Evolutionary conservation across 495 filamentous ascomycete species (phyloP), one percentile per base, ranked within the genome.

Genomic region (Glutinoglossum americanum): DNA sequence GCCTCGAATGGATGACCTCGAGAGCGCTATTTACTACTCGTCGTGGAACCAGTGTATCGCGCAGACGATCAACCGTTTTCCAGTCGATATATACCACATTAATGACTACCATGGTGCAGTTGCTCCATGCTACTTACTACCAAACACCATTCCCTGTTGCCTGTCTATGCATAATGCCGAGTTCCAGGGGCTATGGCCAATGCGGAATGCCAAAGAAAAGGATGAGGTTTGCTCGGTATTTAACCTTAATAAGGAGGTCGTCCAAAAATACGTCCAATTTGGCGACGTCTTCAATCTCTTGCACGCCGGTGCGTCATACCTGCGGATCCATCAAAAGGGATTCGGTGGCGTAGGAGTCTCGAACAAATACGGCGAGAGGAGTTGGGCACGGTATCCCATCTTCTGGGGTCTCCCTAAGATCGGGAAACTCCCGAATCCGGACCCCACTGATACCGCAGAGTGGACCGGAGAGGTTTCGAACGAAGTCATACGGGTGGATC

Each of bases 71-170:
- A 74, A 66, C 33, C 72, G 76, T 23, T 80, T 78, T 64, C 76
- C 80, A 0, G 72, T 85, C 48, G 82, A 87, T 62, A 64, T 88
- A 23, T 88, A 88, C 64, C 84, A 88, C 65, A 82, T 87, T 64
- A 88, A 88, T 66, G 84, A 88, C 64, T 88, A 87, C 64, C 84
- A 88, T 59, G 84, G 84, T 32, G 80, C 83, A 19, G 67, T 83
- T 6, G 84, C 84, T 39, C 83, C 82, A 11, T 69, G 87, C 7
- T 82, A 88, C 59, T 72, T 85, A 19, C 72, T 86, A 4, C 83
- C 83, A 15, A 68, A 76, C 39, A 82, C 73, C 2, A 74, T 82
- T 44, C 80, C 79, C 0, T 76, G 75, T 63, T 80, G 77, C 60
- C 64, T 66, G 69, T 76, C 39, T 69, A 73, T 79, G 19, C 79